Percentiles rank a stretch among this genome's conserved stretches.
Conservation (phyloP, 2,329 filamentous ascomycete species). For the Fusarium sambucinum region DNA sequence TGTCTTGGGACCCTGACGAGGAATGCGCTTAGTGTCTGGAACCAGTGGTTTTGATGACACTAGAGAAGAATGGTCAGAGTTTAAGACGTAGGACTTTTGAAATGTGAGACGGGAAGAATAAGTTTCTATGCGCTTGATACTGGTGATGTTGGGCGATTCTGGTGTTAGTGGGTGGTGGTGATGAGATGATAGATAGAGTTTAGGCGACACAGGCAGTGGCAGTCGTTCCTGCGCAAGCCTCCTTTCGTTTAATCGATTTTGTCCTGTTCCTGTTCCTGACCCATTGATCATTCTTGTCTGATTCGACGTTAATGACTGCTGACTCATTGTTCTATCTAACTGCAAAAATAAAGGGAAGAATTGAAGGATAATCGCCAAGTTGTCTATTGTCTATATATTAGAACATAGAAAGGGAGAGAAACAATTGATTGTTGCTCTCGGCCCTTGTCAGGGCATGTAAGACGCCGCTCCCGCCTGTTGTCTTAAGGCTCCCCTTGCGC, state of each 20-base stretch:
- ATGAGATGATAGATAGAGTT: constrained; percentile 12
- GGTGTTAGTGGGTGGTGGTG: constrained; percentile 6
- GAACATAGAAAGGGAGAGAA: not conserved
- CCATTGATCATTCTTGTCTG: not conserved
- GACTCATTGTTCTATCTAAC: not conserved
- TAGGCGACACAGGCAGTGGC: not conserved
- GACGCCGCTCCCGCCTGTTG: constrained; percentile 26
- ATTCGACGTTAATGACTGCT: not conserved
- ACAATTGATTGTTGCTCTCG: constrained; percentile 2
- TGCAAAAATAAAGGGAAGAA: not conserved
- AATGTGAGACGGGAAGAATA: not conserved
- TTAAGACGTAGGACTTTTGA: constrained; percentile 1
- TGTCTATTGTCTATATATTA: constrained; percentile 14
- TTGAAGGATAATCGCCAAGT: not conserved
- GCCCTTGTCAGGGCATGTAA: not conserved
- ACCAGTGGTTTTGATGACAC: constrained; percentile 7
- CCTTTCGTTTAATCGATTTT: constrained; percentile 20
- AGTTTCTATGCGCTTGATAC: not conserved
- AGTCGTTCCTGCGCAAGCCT: constrained; percentile 39
- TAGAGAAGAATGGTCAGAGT: constrained; percentile 13
- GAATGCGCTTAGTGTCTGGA: constrained; percentile 40
- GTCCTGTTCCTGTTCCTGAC: constrained; percentile 1
- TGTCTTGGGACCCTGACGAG: constrained; percentile 31
- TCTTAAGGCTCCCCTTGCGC: constrained; percentile 30
- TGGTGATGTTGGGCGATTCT: constrained; percentile 4